These are phyloP conservation scores for Auricularia cornea DNA, from an alignment of 768 basidiomycete species.

Conservation along the genomic window DNA sequence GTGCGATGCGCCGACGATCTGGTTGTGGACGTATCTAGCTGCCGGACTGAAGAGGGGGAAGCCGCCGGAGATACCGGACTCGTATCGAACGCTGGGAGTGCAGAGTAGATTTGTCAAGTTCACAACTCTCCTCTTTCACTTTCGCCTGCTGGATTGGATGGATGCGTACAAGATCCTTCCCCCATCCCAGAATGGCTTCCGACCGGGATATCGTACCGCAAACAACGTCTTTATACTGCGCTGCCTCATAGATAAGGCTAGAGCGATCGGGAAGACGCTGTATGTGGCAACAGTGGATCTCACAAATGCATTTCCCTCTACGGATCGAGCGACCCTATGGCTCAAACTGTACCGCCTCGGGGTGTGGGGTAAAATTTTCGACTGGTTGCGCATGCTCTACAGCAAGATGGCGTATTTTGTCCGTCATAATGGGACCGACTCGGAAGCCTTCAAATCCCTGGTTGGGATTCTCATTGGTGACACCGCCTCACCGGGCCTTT, in stretches of 20 bases:
- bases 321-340: constrained; percentile 9
- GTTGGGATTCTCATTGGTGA: constrained; percentile 15
- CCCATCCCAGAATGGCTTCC: constrained; percentile 25
- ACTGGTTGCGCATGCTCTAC: no score
- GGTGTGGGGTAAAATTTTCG: constrained; percentile 16
- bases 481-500: no score
- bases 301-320: constrained; percentile 14
- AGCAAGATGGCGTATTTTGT: constrained; percentile 15
- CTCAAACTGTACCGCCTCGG: constrained; percentile 8
- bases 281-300: constrained; percentile 18
- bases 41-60: no score
- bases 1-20: no score
- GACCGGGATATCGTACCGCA: constrained; percentile 8
- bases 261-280: constrained; percentile 8
- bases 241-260: no score
- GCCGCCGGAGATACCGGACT: no score
- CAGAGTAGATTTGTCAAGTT: no score
- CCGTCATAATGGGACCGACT: constrained; percentile 1
- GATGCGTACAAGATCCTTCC: constrained; percentile 13
- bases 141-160: no score
- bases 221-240: constrained; percentile 13
- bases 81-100: no score
- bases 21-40: no score
- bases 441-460: constrained; percentile 5
- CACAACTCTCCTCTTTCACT: no score